These are phyloP conservation scores for Ramularia endophylla DNA, from an alignment of 2,329 filamentous ascomycete species.

Conservation along the genomic window DNA sequence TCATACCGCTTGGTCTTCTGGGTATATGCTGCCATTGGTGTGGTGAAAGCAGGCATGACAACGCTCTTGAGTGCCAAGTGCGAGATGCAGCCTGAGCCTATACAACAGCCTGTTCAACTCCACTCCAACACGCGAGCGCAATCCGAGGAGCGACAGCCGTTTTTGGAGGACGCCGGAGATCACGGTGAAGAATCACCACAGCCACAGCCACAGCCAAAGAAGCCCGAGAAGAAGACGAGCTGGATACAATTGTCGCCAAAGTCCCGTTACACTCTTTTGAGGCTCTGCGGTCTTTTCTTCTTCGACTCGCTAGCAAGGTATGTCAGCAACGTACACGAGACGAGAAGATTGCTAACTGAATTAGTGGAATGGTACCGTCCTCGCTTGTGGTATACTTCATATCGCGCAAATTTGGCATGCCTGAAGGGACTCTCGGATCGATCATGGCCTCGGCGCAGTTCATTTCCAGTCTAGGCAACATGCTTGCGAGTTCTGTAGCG, in stretches of 20 bases:
- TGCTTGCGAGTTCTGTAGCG: constrained; percentile 55
- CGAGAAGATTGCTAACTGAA: too few relatives aligned
- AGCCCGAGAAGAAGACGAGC: constrained; percentile 3
- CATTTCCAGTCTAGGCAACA: constrained; percentile 46
- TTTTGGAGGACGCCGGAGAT: constrained; percentile 8
- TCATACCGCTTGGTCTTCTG: constrained; percentile 39
- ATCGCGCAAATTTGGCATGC: too few relatives aligned
- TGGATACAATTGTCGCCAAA: constrained; percentile 12
- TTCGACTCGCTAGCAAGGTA: constrained; percentile 57
- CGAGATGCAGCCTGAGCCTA: constrained; percentile 26
- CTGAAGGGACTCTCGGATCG: too few relatives aligned
- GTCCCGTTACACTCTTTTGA: constrained; percentile 35
- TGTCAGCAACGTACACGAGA: constrained; percentile 34
- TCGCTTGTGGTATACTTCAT: too few relatives aligned
- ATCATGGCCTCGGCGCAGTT: too few relatives aligned
- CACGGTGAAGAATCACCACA: constrained; percentile 2
- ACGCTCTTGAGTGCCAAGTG: constrained; percentile 35
- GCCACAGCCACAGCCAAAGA: not conserved
- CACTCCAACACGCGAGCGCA: not conserved
- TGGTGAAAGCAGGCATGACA: constrained; percentile 34
- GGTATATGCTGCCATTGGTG: constrained; percentile 38
- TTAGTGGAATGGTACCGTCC: too few relatives aligned
- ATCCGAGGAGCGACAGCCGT: constrained; percentile 13
- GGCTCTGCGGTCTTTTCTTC: constrained; percentile 61
- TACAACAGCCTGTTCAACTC: constrained; percentile 5